A percentile compares a stretch with the other conserved stretches of the same genome.
phyloP scores from a whole-genome alignment of 2,329 filamentous ascomycete genomes.

The Ophiosphaerella herpotricha region DNA sequence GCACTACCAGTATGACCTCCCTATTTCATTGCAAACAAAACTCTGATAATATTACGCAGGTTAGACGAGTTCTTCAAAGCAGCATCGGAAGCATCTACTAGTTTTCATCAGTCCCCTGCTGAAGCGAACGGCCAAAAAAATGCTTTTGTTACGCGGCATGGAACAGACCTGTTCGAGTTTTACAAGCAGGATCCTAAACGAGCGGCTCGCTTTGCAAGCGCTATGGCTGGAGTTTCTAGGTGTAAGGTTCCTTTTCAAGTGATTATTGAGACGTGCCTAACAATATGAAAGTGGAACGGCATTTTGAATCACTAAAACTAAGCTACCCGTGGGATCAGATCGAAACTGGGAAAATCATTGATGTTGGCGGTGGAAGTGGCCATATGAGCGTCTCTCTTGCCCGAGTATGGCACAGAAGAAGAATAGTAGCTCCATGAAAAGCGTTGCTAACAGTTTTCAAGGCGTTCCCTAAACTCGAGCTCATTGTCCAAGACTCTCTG shows the following conservation, averaged over 20 bases:
- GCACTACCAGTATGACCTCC: slow-evolving; percentile 17
- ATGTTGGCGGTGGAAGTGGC: slow-evolving; percentile 37
- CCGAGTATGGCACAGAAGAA: slow-evolving; percentile 16
- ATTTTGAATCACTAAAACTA: slow-evolving; percentile 26
- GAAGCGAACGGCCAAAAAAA: slow-evolving; percentile 9
- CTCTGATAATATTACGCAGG: neutral
- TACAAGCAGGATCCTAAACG: slow-evolving; percentile 30
- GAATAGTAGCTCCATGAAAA: neutral
- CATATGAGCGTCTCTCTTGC: slow-evolving; percentile 23
- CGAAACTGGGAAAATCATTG: slow-evolving; percentile 30
- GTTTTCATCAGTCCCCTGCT: slow-evolving; percentile 13
- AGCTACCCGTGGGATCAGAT: slow-evolving; percentile 34
- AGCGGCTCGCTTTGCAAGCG: slow-evolving; percentile 34
- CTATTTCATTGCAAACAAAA: neutral
- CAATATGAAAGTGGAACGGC: slow-evolving; percentile 21
- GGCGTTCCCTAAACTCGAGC: slow-evolving; percentile 17
- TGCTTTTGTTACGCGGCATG: slow-evolving; percentile 30
- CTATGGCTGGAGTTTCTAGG: slow-evolving; percentile 33
- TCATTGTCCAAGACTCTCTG: slow-evolving; percentile 25
- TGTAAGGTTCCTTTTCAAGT: neutral
- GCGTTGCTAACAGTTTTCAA: slow-evolving; percentile 1
- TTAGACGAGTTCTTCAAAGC: slow-evolving; percentile 39
- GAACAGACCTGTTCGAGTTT: slow-evolving; percentile 28
- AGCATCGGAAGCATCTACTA: slow-evolving; percentile 20
- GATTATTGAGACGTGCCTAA: neutral